Conservation (phyloP, 2,329 filamentous ascomycete species). For the Stachybotrys elegans region DNA sequence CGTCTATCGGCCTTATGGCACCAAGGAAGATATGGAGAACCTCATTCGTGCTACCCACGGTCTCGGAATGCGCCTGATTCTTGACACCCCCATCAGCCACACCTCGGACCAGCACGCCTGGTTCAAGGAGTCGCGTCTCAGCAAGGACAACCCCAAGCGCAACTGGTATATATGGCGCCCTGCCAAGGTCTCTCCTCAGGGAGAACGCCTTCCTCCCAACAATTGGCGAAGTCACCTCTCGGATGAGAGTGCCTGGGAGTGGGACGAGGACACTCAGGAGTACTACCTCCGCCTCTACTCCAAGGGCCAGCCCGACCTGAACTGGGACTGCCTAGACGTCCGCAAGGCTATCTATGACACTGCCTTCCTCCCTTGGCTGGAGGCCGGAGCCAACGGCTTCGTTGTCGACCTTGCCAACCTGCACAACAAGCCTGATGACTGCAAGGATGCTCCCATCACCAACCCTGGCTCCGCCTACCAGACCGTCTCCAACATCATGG, state of each 20-base stretch:
- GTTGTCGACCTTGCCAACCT: slow-evolving; percentile 72
- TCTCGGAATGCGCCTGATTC: slow-evolving; percentile 63
- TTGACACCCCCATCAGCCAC: slow-evolving; percentile 76
- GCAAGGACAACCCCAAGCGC: slow-evolving; percentile 57
- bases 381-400: slow-evolving; percentile 68
- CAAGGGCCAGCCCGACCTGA: slow-evolving; percentile 75
- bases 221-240: slow-evolving; percentile 66
- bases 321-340: slow-evolving; percentile 70
- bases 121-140: slow-evolving; percentile 63
- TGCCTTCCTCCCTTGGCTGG: slow-evolving; percentile 74
- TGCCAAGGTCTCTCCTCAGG: slow-evolving; percentile 47
- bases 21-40: slow-evolving; percentile 58
- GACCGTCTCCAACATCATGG: slow-evolving; percentile 51
- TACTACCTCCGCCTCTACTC: slow-evolving; percentile 77
- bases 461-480: slow-evolving; percentile 43
- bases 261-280: slow-evolving; percentile 65
- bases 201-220: slow-evolving; percentile 64
- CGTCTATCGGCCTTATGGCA: slow-evolving; percentile 62
- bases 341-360: slow-evolving; percentile 65
- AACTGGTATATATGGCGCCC: slow-evolving; percentile 64
- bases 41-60: slow-evolving; percentile 56
- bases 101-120: slow-evolving; percentile 67
- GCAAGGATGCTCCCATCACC: slow-evolving; percentile 53
- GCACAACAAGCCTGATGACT: slow-evolving; percentile 58
- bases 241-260: slow-evolving; percentile 60